Percentiles rank a stretch among this genome's conserved stretches.
Conservation (phyloP, 169 alveolate species). For the Plasmodium cynomolgi region DNA sequence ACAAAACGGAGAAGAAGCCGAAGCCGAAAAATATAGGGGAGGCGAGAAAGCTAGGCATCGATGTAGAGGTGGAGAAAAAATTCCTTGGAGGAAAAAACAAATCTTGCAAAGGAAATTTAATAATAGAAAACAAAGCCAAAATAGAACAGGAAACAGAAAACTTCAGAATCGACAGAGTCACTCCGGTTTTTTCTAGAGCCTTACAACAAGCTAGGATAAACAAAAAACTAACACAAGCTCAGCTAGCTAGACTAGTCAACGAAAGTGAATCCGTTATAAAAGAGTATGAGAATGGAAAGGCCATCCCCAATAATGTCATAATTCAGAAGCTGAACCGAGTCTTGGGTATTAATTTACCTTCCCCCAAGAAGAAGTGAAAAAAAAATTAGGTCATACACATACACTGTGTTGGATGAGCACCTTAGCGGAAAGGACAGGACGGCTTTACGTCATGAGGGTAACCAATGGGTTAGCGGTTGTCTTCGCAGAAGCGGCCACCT, state of each 20-base stretch:
- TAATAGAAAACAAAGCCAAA: conserved; percentile 80
- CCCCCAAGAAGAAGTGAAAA: conserved; percentile 73
- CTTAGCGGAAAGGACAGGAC: background rate
- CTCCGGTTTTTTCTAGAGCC: conserved; percentile 82
- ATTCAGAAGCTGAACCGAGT: conserved; percentile 81
- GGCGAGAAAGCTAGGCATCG: conserved; percentile 61
- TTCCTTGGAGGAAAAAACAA: conserved; percentile 61
- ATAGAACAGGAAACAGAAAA: conserved; percentile 84
- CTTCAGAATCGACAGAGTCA: conserved; percentile 82
- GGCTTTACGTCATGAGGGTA: background rate
- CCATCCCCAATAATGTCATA: conserved; percentile 82
- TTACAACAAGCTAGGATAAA: conserved; percentile 76
- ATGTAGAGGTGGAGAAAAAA: conserved; percentile 59
- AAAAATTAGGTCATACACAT: no score
- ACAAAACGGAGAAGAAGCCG: conserved; percentile 41
- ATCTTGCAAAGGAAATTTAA: conserved; percentile 69
- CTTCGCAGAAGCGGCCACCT: background rate
- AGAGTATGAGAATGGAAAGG: conserved; percentile 85
- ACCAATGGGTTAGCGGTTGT: background rate
- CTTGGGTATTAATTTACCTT: conserved; percentile 82
- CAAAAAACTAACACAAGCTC: conserved; percentile 57
- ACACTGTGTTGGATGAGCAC: background rate
- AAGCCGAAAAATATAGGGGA: conserved; percentile 50
- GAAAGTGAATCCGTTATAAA: conserved; percentile 80
- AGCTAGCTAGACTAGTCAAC: conserved; percentile 81